Evolutionary conservation across 2,329 filamentous ascomycete species (phyloP).

Genomic region (Aspergillus carbonarius): DNA sequence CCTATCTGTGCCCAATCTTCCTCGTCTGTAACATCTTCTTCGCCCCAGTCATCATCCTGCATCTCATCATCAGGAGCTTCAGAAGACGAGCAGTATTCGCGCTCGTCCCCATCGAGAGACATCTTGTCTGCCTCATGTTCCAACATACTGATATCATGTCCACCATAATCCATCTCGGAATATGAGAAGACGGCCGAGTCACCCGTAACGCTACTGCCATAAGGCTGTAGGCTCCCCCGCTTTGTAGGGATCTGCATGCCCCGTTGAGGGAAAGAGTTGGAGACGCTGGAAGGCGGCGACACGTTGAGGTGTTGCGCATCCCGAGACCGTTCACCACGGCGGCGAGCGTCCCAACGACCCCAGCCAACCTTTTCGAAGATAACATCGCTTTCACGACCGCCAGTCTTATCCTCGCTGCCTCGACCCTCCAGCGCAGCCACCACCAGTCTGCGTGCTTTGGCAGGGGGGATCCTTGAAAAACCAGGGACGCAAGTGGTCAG

Average conservation of each 20-base stretch:
- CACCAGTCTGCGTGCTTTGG: constrained; percentile 85
- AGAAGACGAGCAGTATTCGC: constrained; percentile 69
- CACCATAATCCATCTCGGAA: constrained; percentile 61
- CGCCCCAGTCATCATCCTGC: constrained; percentile 73
- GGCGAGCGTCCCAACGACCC: constrained; percentile 90
- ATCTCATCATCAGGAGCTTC: constrained; percentile 66
- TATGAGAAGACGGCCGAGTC: constrained; percentile 76
- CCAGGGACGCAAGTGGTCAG: constrained; percentile 90
- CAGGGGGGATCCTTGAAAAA: constrained; percentile 82
- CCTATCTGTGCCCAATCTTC: constrained; percentile 94
- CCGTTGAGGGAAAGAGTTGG: constrained; percentile 44
- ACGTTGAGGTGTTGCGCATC: constrained; percentile 30
- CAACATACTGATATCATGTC: constrained; percentile 63
- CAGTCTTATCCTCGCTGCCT: constrained; percentile 53
- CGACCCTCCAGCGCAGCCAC: constrained; percentile 89
- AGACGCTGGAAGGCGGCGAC: constrained; percentile 54
- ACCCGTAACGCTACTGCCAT: constrained; percentile 63
- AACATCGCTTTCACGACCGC: constrained; percentile 57
- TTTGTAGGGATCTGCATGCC: constrained; percentile 50
- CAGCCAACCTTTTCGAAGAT: constrained; percentile 92
- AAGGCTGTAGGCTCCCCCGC: constrained; percentile 41
- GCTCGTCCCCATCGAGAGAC: constrained; percentile 74
- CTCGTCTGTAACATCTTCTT: constrained; percentile 88
- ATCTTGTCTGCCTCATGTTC: constrained; percentile 93
- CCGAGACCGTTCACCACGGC: constrained; percentile 60